These are phyloP conservation scores for Magnusiomyces paraingens DNA, from an alignment of 1,139 yeast species.

Conservation along the genomic window DNA sequence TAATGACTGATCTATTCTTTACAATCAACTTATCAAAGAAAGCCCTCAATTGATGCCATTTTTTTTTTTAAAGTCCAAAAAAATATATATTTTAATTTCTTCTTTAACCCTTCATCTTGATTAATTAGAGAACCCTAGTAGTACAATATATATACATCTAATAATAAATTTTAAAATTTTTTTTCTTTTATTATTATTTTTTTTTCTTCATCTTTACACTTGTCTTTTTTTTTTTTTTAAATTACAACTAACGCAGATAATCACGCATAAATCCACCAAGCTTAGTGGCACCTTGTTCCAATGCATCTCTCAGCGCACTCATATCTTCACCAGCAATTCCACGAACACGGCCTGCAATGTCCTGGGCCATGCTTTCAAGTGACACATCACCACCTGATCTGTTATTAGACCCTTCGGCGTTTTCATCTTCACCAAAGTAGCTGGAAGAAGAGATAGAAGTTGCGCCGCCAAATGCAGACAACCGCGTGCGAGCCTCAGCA, in stretches of 20 bases:
- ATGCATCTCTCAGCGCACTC: conserved; percentile 82
- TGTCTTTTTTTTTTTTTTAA: background rate
- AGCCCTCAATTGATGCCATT: too few species aligned
- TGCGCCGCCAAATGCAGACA: conserved; percentile 79
- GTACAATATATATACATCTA: background rate
- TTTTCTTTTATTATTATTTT: background rate
- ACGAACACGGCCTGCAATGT: conserved; percentile 59
- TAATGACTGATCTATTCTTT: too few species aligned
- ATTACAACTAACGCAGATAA: conserved; percentile 48
- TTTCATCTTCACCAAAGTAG: conserved; percentile 73
- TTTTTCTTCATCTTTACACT: background rate
- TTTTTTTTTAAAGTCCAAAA: too few species aligned
- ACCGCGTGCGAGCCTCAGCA: conserved; percentile 69
- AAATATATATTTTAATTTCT: too few species aligned
- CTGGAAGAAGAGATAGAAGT: conserved; percentile 85
- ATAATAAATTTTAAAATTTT: background rate
- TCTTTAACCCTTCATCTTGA: too few species aligned
- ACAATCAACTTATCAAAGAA: too few species aligned
- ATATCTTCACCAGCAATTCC: conserved; percentile 83
- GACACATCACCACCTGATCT: conserved; percentile 30
- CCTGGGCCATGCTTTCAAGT: conserved; percentile 55
- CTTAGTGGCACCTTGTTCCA: conserved; percentile 90
- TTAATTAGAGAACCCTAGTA: background rate
- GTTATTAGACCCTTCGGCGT: conserved; percentile 31
- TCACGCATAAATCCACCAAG: conserved; percentile 80